Conservation (phyloP, 345 rosid species). For the Heritiera fomes region DNA sequence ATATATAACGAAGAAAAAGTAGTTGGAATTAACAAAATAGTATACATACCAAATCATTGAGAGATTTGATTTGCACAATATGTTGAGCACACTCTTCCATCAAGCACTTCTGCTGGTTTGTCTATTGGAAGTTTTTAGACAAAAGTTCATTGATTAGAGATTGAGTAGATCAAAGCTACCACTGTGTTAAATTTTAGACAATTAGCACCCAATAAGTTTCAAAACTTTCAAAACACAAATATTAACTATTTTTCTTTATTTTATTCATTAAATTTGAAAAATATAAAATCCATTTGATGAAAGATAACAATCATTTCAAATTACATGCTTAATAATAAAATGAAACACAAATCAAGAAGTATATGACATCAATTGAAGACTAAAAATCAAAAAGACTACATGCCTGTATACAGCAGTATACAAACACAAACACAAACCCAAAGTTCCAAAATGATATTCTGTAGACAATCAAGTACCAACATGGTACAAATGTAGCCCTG, state of each 20-base stretch:
- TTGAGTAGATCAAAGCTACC: neutral
- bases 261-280: slow-evolving; percentile 1
- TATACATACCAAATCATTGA: slow-evolving; percentile 46
- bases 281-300: neutral
- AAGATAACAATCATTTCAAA: neutral
- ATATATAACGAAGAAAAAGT: neutral
- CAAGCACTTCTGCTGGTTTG: slow-evolving; percentile 61
- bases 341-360: neutral
- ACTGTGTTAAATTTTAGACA: neutral
- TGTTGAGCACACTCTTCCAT: slow-evolving; percentile 64
- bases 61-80: slow-evolving; percentile 63
- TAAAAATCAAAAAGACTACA: neutral
- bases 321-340: neutral
- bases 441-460: too few relatives aligned
- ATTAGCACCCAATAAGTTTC: neutral
- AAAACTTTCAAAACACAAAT: slow-evolving; percentile 1
- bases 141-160: slow-evolving; percentile 10
- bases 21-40: slow-evolving; percentile 3
- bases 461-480: too few relatives aligned
- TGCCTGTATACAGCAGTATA: too few relatives aligned
- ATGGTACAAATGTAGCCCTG: too few relatives aligned
- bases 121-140: slow-evolving; percentile 36
- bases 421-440: too few relatives aligned
- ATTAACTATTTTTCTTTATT: neutral
- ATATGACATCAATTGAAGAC: neutral